phyloP scores from a whole-genome alignment of 1,139 yeast species.

The Geotrichum carabidarum region DNA sequence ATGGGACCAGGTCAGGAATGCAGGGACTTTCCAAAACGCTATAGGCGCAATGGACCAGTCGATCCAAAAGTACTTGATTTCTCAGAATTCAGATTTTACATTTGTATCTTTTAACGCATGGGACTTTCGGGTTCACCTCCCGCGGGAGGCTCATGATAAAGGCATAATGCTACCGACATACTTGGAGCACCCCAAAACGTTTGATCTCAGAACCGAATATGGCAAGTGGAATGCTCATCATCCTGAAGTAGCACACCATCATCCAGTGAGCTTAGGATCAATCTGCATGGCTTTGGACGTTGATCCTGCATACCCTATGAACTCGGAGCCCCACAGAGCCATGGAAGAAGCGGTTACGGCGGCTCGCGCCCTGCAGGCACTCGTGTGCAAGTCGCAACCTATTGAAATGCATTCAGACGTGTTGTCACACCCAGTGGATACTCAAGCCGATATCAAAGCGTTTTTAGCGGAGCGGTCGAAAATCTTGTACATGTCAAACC shows the following conservation, averaged over 20 bases:
- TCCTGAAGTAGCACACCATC: slow-evolving; percentile 55
- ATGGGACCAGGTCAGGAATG: slow-evolving; percentile 58
- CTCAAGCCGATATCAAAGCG: slow-evolving; percentile 60
- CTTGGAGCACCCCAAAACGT: slow-evolving; percentile 68
- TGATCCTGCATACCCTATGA: slow-evolving; percentile 29
- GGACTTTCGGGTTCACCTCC: slow-evolving; percentile 70
- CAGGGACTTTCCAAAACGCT: slow-evolving; percentile 54
- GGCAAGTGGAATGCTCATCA: slow-evolving; percentile 64
- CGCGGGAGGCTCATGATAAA: slow-evolving; percentile 77
- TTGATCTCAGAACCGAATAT: slow-evolving; percentile 72
- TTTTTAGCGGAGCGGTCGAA: slow-evolving; percentile 71
- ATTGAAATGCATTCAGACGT: slow-evolving; percentile 51
- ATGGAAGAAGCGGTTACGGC: slow-evolving; percentile 42
- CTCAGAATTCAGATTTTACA: slow-evolving; percentile 51
- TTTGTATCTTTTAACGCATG: slow-evolving; percentile 64
- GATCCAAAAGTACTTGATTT: slow-evolving; percentile 44
- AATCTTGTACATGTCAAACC: slow-evolving; percentile 69
- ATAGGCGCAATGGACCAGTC: slow-evolving; percentile 49
- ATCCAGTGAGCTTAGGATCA: slow-evolving; percentile 47
- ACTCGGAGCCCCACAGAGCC: slow-evolving; percentile 38
- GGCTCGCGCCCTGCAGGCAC: slow-evolving; percentile 46
- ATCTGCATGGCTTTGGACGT: slow-evolving; percentile 59
- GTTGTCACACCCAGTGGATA: slow-evolving; percentile 68
- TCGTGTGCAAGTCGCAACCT: slow-evolving; percentile 54
- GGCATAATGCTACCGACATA: slow-evolving; percentile 66